These are phyloP conservation scores for Solanum hybrid DNA, from an alignment of 305 asterid species.

Conservation along the genomic window DNA sequence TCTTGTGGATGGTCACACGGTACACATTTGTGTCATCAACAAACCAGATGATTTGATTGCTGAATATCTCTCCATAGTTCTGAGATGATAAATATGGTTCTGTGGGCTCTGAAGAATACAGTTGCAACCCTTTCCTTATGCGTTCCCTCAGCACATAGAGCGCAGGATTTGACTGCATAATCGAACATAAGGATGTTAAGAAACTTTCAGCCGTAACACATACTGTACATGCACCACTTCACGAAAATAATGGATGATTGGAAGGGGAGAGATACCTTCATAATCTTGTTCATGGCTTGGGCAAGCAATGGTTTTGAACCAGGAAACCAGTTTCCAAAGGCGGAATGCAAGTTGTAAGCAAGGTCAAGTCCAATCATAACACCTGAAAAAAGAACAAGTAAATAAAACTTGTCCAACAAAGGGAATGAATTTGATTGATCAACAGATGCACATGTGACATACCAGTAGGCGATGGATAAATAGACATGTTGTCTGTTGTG, in stretches of 20 bases:
- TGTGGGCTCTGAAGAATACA: conserved; percentile 98
- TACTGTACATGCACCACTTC: neutral
- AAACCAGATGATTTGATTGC: conserved; percentile 99
- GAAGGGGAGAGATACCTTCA: conserved; percentile 58
- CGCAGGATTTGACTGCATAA: conserved; percentile 94
- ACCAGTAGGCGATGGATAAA: conserved; percentile 99
- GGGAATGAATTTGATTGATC: neutral
- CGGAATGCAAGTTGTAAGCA: conserved; percentile 95
- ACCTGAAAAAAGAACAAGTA: conserved; percentile 37
- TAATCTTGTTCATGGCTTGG: conserved; percentile 99
- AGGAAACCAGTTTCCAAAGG: conserved; percentile 99
- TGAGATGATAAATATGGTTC: conserved; percentile 98
- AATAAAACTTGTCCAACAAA: neutral
- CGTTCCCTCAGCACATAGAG: conserved; percentile 92
- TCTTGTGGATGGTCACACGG: conserved; percentile 98
- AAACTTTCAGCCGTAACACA: neutral
- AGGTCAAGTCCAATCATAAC: conserved; percentile 98
- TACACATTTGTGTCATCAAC: conserved; percentile 99
- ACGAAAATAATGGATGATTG: neutral
- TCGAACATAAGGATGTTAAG: conserved; percentile 1
- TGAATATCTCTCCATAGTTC: conserved; percentile 98
- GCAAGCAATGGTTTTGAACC: conserved; percentile 98
- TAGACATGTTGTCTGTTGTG: conserved; percentile 98
- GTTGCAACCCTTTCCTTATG: conserved; percentile 89
- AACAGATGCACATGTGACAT: neutral